These are phyloP conservation scores for Hylodesmum podocarpum DNA, from an alignment of 306 rosid genomes.

Conservation along the genomic window DNA sequence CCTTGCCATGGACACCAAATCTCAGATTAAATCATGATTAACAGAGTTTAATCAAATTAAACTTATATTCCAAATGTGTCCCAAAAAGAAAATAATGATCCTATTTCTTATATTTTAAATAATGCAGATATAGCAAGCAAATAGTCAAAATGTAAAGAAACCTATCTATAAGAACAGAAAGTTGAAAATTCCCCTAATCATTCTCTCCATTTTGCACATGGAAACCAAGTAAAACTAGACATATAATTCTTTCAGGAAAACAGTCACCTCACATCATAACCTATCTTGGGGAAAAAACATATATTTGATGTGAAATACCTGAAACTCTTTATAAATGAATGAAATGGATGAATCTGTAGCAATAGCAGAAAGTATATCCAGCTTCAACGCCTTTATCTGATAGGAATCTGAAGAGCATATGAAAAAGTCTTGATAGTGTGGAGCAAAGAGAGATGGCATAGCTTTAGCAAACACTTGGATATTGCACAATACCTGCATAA, in stretches of 20 bases:
- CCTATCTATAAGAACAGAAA: background rate
- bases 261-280: constrained; percentile 16
- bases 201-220: constrained; percentile 1
- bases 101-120: background rate
- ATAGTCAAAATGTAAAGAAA: constrained; percentile 14
- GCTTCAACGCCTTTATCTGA: constrained; percentile 84
- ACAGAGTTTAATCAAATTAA: background rate
- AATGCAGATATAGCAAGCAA: background rate
- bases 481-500: constrained; percentile 80
- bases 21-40: background rate
- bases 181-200: background rate
- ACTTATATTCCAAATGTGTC: background rate
- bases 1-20: background rate
- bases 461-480: constrained; percentile 97
- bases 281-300: background rate
- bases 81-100: background rate
- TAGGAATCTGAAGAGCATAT: constrained; percentile 80
- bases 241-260: constrained; percentile 5
- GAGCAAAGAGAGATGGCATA: constrained; percentile 81
- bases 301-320: constrained; percentile 53
- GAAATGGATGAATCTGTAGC: constrained; percentile 68
- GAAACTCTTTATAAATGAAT: constrained; percentile 73
- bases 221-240: background rate
- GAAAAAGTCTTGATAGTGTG: constrained; percentile 77
- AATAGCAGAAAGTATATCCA: constrained; percentile 79